Base-by-base conservation (phyloP, 2,329 filamentous ascomycete genomes). In the Trichoderma sp. region DNA sequence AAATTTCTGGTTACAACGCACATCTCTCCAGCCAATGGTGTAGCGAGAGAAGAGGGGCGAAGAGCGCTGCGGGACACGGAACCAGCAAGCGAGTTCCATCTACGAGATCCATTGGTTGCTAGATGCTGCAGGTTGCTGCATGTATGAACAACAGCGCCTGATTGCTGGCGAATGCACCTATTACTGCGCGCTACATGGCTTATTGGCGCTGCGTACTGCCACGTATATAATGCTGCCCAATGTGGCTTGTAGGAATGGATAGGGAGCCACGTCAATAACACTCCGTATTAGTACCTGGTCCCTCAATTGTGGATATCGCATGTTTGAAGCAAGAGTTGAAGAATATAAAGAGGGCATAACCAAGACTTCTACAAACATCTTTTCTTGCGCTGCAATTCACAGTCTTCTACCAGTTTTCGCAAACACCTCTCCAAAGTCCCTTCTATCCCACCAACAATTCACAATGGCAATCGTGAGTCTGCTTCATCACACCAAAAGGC, bases 151-250 rank as follows among this genome's bases (percentile, higher is more conserved):
- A 64, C 60, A 64, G 49, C 60, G 60, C 49, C 54, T 64, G 60
- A 64, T 39, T 64, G 60, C 60, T 64, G 60, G 49, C 60, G 54
- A 64, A 64, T 64, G 60, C 49, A 64, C 60, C 60, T 64, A 54
- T 64, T 64, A 32, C 49, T 64, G 60, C 49, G 49, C 60, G 60
- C 60, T 64, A 64, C 60, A 54, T 54, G 60, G 21, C 49, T 43
- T 43, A 64, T 64, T 64, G 60, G 60, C 30, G 60, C 60, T 32
- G 49, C 60, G 43, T 64, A 24, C 32, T 64, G 60, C 60, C 60
- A 64, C 60, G 60, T 64, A 64, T 24, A 64, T 64, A 28, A 18
- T 64, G 60, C 24, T 64, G 49, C 60, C 60, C 60, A 64, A 64
- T 64, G 60, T 64, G 60, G 60, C 60, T 64, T 64, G 37, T 64